These are phyloP conservation scores for Cadophora malorum DNA, from an alignment of 2,329 filamentous ascomycete genomes.

Conservation along the genomic window DNA sequence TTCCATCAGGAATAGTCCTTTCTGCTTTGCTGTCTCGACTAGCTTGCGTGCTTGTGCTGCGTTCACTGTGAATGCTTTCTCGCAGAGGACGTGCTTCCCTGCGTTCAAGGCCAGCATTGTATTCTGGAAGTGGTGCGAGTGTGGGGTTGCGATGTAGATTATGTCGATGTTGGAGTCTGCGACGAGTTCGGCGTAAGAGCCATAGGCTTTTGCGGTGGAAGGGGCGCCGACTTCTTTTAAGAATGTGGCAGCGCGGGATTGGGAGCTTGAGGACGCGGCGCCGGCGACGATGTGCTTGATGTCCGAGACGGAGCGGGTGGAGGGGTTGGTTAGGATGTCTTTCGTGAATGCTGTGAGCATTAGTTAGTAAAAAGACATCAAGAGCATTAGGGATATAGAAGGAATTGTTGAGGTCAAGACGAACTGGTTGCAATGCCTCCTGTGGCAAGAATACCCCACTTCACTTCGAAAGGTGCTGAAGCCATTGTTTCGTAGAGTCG, in stretches of 20 bases:
- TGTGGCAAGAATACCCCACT: constrained; percentile 47
- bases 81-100: constrained; percentile 73
- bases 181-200: constrained; percentile 70
- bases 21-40: constrained; percentile 64
- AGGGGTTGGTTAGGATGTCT: constrained; percentile 68
- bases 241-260: constrained; percentile 65
- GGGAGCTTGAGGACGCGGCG: constrained; percentile 68
- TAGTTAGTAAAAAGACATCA: neutral
- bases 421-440: constrained; percentile 47
- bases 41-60: constrained; percentile 66
- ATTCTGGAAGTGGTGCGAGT: constrained; percentile 77
- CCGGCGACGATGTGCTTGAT: constrained; percentile 68
- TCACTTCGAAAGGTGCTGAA: constrained; percentile 40
- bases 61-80: constrained; percentile 76
- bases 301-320: constrained; percentile 63
- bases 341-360: constrained; percentile 57
- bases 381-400: neutral
- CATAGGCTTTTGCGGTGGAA: constrained; percentile 65
- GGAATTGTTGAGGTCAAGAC: constrained; percentile 11
- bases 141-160: constrained; percentile 74
- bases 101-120: constrained; percentile 68
- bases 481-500: constrained; percentile 34
- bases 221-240: constrained; percentile 62
- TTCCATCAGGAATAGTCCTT: constrained; percentile 67
- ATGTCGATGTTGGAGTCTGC: constrained; percentile 69